Evolutionary conservation across 1,139 yeast genomes (phyloP).

Genomic region (Saccharomyces hybrid): DNA sequence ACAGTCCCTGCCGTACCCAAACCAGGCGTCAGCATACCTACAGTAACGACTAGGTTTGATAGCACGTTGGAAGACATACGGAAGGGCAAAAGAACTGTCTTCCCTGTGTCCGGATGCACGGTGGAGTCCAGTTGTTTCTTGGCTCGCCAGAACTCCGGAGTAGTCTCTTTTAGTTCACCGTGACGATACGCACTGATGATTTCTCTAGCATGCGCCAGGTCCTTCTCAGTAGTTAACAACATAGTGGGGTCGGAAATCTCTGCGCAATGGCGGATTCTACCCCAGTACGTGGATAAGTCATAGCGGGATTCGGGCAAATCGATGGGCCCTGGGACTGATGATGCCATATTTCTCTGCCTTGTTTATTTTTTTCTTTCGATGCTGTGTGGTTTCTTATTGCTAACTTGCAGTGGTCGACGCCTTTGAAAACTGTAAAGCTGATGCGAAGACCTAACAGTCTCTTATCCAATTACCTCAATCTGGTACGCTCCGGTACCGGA

Average conservation of each 20-base stretch:
- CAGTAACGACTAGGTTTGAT: conserved; percentile 88
- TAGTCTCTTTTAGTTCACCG: conserved; percentile 53
- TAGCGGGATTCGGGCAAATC: conserved; percentile 70
- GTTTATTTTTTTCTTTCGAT: neutral
- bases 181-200: conserved; percentile 65
- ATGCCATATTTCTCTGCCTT: conserved; percentile 51
- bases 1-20: conserved; percentile 83
- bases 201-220: conserved; percentile 57
- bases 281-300: conserved; percentile 79
- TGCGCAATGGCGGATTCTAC: conserved; percentile 89
- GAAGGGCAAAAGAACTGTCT: conserved; percentile 83
- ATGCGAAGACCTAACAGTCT: neutral
- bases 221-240: conserved; percentile 63
- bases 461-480: neutral
- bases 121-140: conserved; percentile 81
- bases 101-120: conserved; percentile 92
- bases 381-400: neutral
- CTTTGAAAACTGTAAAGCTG: neutral
- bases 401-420: neutral
- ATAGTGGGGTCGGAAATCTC: conserved; percentile 89
- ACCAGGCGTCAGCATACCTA: conserved; percentile 95
- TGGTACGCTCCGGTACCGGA: neutral
- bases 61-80: conserved; percentile 95
- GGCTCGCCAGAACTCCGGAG: conserved; percentile 84
- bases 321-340: conserved; percentile 75